Evolutionary conservation across 2,329 filamentous ascomycete genomes (phyloP).

Genomic region (Plectosphaerella cucumerina): DNA sequence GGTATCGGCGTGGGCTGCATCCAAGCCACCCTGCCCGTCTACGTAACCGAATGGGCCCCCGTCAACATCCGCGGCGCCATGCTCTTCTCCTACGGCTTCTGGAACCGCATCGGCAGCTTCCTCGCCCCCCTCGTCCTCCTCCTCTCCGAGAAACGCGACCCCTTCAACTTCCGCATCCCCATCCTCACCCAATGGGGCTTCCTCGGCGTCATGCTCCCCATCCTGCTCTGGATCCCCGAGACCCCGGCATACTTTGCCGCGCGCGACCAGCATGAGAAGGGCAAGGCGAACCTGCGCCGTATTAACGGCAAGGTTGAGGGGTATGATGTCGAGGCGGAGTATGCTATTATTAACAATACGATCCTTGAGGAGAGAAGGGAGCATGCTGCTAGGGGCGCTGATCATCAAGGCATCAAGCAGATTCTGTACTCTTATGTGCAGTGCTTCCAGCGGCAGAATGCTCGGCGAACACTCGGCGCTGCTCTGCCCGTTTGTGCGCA

Average conservation of each 20-base stretch:
- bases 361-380: constrained; percentile 18
- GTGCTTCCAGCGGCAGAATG: constrained; percentile 21
- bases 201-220: constrained; percentile 32
- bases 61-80: constrained; percentile 33
- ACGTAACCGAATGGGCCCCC: constrained; percentile 36
- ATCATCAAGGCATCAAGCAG: constrained; percentile 16
- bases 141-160: constrained; percentile 21
- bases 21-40: constrained; percentile 34
- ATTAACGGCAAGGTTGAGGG: constrained; percentile 19
- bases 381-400: neutral
- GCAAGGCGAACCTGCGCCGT: constrained; percentile 11
- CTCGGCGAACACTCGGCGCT: constrained; percentile 23
- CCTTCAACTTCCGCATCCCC: constrained; percentile 29
- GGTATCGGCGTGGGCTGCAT: constrained; percentile 37
- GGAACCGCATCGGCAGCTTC: constrained; percentile 37
- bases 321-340: constrained; percentile 23
- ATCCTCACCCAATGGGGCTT: constrained; percentile 42
- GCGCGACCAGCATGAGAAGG: constrained; percentile 13
- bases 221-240: constrained; percentile 33
- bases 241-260: constrained; percentile 28
- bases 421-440: constrained; percentile 10
- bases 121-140: constrained; percentile 36
- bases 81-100: constrained; percentile 36
- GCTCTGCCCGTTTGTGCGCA: constrained; percentile 18
- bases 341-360: constrained; percentile 14